Evolutionary conservation across 2,329 filamentous ascomycete genomes (phyloP), one percentile per base, ranked within the genome.

Genomic region (Cordyceps tenuipes): DNA sequence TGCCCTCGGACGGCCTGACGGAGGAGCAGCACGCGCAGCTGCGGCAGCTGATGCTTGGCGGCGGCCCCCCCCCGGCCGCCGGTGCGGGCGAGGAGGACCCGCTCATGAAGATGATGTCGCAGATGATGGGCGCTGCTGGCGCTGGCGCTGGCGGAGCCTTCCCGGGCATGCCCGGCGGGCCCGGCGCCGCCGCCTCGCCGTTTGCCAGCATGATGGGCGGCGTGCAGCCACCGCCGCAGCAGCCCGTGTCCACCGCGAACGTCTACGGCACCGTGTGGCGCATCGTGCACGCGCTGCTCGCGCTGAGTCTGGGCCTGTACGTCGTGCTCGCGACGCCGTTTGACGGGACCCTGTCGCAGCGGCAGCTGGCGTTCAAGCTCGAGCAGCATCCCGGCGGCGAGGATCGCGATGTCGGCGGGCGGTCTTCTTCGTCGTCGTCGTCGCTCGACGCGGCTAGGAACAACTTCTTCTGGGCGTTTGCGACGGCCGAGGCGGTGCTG

Each of bases 401-500:
- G 19, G 21, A 26, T 8, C 15, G 19, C 7, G 54, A 15, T 2
- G 53, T 34, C 41, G 41, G 8, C 12, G 10, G 23, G 2, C 23
- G 23, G 23, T 23, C 23, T 2, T 23, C 23, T 2, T 23, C 23
- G 23, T 23, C 8, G 15, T 15, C 29, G 26, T 12, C 13, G 26
- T 17, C 8, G 9, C 62, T 69, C 23, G 71, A 73, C 61, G 69
- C 66, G 53, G 71, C 68, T 48, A 72, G 69, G 64, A 67, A 63
- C 51, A 56, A 73, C 23, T 87, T 91, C 73, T 91, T 93, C 72
- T 90, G 86, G 77, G 80, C 89, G n/a, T 94, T 93, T 69, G 86
- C 88, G 6, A 90, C 89, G 0, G 86, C 84, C 36, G 89, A 94
- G 75, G 79, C 90, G 12, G 70, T 90, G 57, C 76, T 93, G 63